Conservation (phyloP, 179 eudicot species). For the Actinidia polygama region DNA sequence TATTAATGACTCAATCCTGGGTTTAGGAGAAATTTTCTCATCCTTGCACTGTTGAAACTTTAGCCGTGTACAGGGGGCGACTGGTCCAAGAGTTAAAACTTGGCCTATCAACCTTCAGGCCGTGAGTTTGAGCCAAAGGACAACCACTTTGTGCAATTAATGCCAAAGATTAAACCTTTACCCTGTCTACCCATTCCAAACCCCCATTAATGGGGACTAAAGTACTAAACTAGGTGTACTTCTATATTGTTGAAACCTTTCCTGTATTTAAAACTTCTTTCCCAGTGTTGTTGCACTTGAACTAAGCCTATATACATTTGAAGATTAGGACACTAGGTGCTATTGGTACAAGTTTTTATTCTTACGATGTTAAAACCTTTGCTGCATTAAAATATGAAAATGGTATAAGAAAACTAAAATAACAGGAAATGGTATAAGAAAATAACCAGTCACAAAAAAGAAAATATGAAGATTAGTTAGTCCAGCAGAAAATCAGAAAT, state of each 20-base stretch:
- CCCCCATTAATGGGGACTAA: too few species aligned
- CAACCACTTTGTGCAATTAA: too few species aligned
- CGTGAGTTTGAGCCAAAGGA: too few species aligned
- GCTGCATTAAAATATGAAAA: neutral
- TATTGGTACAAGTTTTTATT: neutral
- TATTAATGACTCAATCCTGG: neutral
- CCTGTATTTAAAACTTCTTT: neutral
- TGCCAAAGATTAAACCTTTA: too few species aligned
- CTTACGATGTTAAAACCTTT: neutral
- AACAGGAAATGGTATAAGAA: neutral
- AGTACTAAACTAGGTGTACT: too few species aligned
- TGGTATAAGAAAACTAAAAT: neutral
- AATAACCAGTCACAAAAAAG: neutral
- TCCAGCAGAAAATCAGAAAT: neutral
- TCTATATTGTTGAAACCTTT: neutral
- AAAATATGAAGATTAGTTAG: neutral
- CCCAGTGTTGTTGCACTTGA: neutral
- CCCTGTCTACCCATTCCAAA: too few species aligned
- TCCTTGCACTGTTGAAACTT: neutral
- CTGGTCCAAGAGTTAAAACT: too few species aligned
- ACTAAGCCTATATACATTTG: neutral
- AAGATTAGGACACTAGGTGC: conserved; percentile 2
- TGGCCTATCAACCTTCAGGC: too few species aligned
- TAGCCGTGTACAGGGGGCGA: neutral
- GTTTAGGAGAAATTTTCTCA: too few species aligned